These are phyloP conservation scores for Cutaneotrichosporon cutaneum DNA, from an alignment of 1,284 basidiomycete genomes.

Conservation along the genomic window DNA sequence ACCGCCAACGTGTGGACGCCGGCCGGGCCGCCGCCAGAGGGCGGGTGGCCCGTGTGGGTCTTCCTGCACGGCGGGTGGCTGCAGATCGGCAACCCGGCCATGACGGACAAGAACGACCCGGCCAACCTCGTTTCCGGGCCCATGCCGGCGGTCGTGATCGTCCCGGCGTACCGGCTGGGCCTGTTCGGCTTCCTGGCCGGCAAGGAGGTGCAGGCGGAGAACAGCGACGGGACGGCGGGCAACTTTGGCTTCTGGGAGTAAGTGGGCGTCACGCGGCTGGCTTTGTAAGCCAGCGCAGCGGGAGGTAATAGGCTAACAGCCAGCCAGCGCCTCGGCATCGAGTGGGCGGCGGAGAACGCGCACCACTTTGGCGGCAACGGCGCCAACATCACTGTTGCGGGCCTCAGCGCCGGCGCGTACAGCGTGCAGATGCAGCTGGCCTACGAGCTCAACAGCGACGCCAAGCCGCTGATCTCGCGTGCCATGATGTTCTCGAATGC, in stretches of 20 bases:
- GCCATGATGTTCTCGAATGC: slow-evolving; percentile 35
- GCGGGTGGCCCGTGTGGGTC: slow-evolving; percentile 30
- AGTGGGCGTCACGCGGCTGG: neutral
- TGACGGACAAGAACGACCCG: slow-evolving; percentile 28
- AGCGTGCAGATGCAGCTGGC: slow-evolving; percentile 41
- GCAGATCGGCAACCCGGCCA: slow-evolving; percentile 31
- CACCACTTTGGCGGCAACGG: slow-evolving; percentile 40
- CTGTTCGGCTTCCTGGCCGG: slow-evolving; percentile 29
- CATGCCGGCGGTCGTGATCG: slow-evolving; percentile 23
- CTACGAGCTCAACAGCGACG: slow-evolving; percentile 33
- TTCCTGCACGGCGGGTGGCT: slow-evolving; percentile 35
- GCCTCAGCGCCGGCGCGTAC: slow-evolving; percentile 46
- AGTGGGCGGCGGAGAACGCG: slow-evolving; percentile 40
- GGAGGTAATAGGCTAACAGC: neutral
- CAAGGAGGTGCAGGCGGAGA: slow-evolving; percentile 27
- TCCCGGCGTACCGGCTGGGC: slow-evolving; percentile 29
- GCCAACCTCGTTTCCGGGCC: slow-evolving; percentile 19
- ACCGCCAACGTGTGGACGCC: slow-evolving; percentile 33
- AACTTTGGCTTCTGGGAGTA: slow-evolving; percentile 36
- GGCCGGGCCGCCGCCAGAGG: slow-evolving; percentile 20
- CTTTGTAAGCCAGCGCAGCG: no score
- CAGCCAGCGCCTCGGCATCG: slow-evolving; percentile 32
- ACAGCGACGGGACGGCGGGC: slow-evolving; percentile 25
- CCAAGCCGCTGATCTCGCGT: slow-evolving; percentile 22
- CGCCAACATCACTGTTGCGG: slow-evolving; percentile 40